These are phyloP conservation scores for Chamaenerion angustifolium DNA, from an alignment of 345 rosid genomes.

Conservation along the genomic window DNA sequence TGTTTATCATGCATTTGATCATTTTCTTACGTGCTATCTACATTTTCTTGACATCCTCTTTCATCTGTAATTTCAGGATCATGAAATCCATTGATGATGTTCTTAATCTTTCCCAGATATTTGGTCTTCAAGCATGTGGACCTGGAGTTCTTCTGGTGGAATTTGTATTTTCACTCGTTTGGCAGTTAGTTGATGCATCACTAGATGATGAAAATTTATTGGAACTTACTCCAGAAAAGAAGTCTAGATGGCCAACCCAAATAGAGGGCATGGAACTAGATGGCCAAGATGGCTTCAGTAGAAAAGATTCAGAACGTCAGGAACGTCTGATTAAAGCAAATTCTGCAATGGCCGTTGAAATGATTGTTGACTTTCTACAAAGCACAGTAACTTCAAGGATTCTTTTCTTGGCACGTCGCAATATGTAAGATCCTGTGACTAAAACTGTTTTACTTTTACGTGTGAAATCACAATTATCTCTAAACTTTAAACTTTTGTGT, in stretches of 20 bases:
- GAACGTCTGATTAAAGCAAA: conserved; percentile 41
- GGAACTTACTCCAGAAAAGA: conserved; percentile 47
- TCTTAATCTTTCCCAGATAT: conserved; percentile 69
- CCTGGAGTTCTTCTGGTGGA: conserved; percentile 59
- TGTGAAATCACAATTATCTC: too few species aligned
- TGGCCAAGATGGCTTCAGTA: conserved; percentile 24
- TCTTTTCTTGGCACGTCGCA: conserved; percentile 59
- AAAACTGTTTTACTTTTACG: too few species aligned
- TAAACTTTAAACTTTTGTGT: too few species aligned
- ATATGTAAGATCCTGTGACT: conserved; percentile 42
- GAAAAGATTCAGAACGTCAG: conserved; percentile 39
- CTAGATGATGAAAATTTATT: conserved; percentile 82
- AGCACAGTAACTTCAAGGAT: conserved; percentile 63
- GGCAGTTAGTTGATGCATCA: conserved; percentile 91
- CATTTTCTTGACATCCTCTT: too few species aligned
- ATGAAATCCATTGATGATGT: conserved; percentile 62
- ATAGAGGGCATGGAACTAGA: conserved; percentile 55
- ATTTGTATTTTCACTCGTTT: conserved; percentile 63
- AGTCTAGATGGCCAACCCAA: conserved; percentile 41
- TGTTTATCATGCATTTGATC: too few species aligned
- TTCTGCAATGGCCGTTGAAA: conserved; percentile 63
- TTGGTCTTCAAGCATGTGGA: conserved; percentile 43
- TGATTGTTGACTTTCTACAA: conserved; percentile 59
- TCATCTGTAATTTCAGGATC: conserved; percentile 36
- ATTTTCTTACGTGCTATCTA: too few species aligned